Conservation (phyloP, 179 eudicot species). For the Amaranthus tricolor region DNA sequence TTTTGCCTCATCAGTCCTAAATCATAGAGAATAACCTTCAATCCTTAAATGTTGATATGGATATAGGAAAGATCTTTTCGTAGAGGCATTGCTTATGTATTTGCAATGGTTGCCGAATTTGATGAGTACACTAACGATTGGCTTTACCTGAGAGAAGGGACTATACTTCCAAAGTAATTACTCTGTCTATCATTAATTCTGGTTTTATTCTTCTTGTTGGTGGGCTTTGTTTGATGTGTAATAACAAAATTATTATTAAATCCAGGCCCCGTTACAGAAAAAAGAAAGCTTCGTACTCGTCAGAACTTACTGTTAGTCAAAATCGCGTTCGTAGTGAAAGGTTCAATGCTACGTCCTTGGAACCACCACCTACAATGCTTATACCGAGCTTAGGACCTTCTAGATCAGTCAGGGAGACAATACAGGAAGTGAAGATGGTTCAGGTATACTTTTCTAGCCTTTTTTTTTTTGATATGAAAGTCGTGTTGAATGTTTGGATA, state of each 20-base stretch:
- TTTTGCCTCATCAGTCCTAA: neutral
- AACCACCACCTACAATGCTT: slow-evolving; percentile 55
- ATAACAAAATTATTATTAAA: slow-evolving; percentile 15
- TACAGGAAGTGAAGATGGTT: slow-evolving; percentile 87
- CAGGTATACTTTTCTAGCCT: slow-evolving; percentile 49
- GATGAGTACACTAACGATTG: slow-evolving; percentile 95
- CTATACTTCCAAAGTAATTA: slow-evolving; percentile 82
- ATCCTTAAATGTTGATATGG: slow-evolving; percentile 12
- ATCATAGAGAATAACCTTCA: neutral
- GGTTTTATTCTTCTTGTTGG: slow-evolving; percentile 7
- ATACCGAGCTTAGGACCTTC: slow-evolving; percentile 64
- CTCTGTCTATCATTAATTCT: slow-evolving; percentile 13
- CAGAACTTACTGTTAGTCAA: slow-evolving; percentile 44
- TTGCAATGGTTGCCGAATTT: slow-evolving; percentile 91
- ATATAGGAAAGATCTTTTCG: slow-evolving; percentile 80
- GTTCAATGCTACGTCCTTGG: slow-evolving; percentile 30
- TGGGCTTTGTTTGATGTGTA: neutral
- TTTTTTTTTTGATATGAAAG: neutral
- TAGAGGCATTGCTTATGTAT: slow-evolving; percentile 74
- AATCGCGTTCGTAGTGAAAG: slow-evolving; percentile 32
- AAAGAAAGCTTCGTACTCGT: slow-evolving; percentile 44
- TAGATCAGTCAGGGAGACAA: slow-evolving; percentile 68
- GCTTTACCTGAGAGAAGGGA: slow-evolving; percentile 93
- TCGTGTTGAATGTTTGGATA: neutral
- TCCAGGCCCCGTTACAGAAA: slow-evolving; percentile 83